Evolutionary conservation across 257 asterid species (phyloP), one percentile per base, ranked within the genome.

Genomic region (Vinca minor): DNA sequence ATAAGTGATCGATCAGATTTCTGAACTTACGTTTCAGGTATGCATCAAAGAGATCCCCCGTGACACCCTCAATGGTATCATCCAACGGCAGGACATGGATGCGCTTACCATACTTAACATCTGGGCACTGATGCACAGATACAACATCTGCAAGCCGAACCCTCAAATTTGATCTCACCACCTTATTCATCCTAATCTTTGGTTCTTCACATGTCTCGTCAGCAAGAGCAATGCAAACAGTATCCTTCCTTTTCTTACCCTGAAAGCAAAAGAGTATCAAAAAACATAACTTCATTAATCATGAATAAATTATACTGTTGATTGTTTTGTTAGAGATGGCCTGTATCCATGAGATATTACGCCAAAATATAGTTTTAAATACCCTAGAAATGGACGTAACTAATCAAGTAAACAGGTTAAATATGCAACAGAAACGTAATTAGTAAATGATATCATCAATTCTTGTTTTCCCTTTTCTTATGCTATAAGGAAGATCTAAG

Each of bases 111-210:
- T 88, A 88, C 77, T 85, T 88, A 63, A 88, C 96, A 77, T 85
- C 94, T 38, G 96, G 96, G 72, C 96, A 88, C 82, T 88, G 96
- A 77, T 88, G 96, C 69, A 88, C 86, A 44, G 96, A 88, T 42
- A 85, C 91, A 69, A 85, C 86, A 73, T 87, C 95, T 52, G 85
- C 95, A 69, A 87, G 92, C 31, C 89, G 79, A 74, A 84, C 89
- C 75, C 92, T 79, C 79, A 87, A 71, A 63, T 87, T 85, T 38
- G 80, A 21, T 65, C 95, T 73, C 36, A 87, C 84, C 58, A 85
- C 95, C 76, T 87, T 85, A 76, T 87, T 87, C 91, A 87, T 87
- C 84, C 88, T 78, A 64, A 87, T 83, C 77, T 85, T 85, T 0
- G 94, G 87, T 73, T 85, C 95, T 28, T 87, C 95, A 23, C 88